These are phyloP conservation scores for Teratosphaeriaceae sp. DNA, from an alignment of 2,329 filamentous ascomycete genomes.

Conservation along the genomic window DNA sequence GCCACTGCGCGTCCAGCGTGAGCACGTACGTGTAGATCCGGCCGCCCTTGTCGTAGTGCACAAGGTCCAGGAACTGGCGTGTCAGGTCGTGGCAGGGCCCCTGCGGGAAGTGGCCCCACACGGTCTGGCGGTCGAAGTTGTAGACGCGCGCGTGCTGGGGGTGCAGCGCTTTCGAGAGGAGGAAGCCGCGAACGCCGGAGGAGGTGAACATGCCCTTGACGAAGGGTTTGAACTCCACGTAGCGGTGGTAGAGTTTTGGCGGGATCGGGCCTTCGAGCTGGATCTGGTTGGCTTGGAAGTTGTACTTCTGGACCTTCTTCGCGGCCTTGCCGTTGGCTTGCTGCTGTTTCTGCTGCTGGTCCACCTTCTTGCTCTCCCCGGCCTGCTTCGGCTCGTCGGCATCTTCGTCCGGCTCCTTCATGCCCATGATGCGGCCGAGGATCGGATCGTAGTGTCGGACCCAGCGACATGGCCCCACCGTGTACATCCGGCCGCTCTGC, in stretches of 20 bases:
- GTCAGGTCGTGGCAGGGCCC: slow-evolving; percentile 63
- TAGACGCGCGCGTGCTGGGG: slow-evolving; percentile 87
- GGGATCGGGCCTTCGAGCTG: slow-evolving; percentile 82
- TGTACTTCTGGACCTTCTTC: slow-evolving; percentile 54
- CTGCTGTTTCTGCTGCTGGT: slow-evolving; percentile 3
- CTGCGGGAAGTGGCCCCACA: slow-evolving; percentile 57
- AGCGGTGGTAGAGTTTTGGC: slow-evolving; percentile 75
- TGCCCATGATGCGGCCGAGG: slow-evolving; percentile 72
- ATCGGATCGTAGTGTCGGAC: slow-evolving; percentile 83
- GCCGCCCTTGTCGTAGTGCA: slow-evolving; percentile 77
- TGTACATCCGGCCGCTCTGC: slow-evolving; percentile 62
- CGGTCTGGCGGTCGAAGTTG: slow-evolving; percentile 73
- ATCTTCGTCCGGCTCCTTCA: slow-evolving; percentile 48
- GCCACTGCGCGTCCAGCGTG: slow-evolving; percentile 76
- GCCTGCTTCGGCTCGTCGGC: slow-evolving; percentile 8
- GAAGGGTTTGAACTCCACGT: slow-evolving; percentile 86
- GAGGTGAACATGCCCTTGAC: slow-evolving; percentile 83
- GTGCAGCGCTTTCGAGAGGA: slow-evolving; percentile 79
- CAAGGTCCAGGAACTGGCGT: slow-evolving; percentile 75
- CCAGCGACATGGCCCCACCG: slow-evolving; percentile 68
- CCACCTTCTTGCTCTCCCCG: slow-evolving; percentile 14
- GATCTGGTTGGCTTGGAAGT: slow-evolving; percentile 89
- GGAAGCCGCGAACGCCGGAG: slow-evolving; percentile 66
- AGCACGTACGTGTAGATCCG: slow-evolving; percentile 89
- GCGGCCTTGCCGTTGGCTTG: slow-evolving; percentile 29